These are phyloP conservation scores for Microbotryomycetes sp. DNA, from an alignment of 1,284 basidiomycete species.

Conservation along the genomic window DNA sequence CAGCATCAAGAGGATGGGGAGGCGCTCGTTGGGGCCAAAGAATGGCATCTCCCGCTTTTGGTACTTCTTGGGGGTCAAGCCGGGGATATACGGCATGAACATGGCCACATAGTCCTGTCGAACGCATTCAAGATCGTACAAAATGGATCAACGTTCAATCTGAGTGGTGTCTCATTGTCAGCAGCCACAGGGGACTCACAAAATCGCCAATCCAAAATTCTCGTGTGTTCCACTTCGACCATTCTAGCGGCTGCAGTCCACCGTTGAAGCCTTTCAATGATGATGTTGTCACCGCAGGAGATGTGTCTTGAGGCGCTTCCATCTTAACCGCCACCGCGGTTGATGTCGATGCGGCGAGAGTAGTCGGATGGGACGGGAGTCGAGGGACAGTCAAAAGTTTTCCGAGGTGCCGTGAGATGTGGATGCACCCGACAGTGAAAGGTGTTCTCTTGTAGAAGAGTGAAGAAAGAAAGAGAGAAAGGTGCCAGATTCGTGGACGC, in stretches of 20 bases:
- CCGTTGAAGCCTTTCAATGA: neutral
- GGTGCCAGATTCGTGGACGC: too few relatives aligned
- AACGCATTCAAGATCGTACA: too few relatives aligned
- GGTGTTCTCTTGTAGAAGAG: too few relatives aligned
- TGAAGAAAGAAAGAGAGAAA: too few relatives aligned
- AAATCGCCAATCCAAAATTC: slow-evolving; percentile 17
- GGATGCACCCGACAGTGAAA: too few relatives aligned
- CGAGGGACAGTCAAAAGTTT: neutral
- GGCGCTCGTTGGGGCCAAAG: slow-evolving; percentile 6
- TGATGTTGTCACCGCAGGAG: neutral
- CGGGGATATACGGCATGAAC: neutral
- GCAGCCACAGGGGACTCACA: too few relatives aligned
- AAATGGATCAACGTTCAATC: too few relatives aligned
- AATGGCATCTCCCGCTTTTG: slow-evolving; percentile 2
- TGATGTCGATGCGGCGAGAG: neutral
- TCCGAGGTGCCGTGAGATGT: too few relatives aligned
- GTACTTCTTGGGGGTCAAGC: neutral
- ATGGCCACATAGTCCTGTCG: slow-evolving; percentile 8
- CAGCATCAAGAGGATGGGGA: slow-evolving; percentile 10
- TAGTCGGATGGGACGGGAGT: neutral
- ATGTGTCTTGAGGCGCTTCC: too few relatives aligned
- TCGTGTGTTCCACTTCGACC: neutral
- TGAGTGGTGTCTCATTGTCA: too few relatives aligned
- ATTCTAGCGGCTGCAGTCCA: neutral
- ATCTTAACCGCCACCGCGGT: neutral